These are phyloP conservation scores for Nicotiana tomentosiformis DNA, from an alignment of 257 asterid species.

Conservation along the genomic window DNA sequence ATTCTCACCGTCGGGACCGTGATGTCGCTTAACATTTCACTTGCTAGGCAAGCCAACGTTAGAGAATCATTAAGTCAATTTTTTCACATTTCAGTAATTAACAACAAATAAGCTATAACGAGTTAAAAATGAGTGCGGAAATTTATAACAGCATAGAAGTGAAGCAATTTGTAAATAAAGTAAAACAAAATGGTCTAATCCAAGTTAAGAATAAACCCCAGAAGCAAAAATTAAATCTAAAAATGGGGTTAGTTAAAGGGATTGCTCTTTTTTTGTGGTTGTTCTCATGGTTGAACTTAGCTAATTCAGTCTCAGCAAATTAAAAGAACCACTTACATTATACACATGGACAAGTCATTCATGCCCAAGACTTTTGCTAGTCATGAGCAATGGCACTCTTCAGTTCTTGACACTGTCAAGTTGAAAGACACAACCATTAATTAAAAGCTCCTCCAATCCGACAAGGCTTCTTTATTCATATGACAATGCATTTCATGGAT, in stretches of 20 bases:
- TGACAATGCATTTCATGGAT: constrained; percentile 51
- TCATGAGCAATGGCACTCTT: constrained; percentile 37
- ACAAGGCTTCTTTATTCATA: constrained; percentile 38
- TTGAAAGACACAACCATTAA: neutral
- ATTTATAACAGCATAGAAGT: too few species aligned
- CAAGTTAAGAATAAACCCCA: neutral
- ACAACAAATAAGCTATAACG: too few species aligned
- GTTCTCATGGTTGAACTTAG: constrained; percentile 19
- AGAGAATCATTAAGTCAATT: too few species aligned
- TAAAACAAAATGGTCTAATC: neutral
- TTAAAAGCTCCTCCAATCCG: neutral
- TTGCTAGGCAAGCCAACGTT: too few species aligned
- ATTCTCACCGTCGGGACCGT: too few species aligned
- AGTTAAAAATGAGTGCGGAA: too few species aligned
- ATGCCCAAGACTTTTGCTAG: constrained; percentile 41
- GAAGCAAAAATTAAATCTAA: neutral
- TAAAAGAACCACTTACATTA: constrained; percentile 35
- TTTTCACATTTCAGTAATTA: too few species aligned
- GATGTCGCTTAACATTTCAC: too few species aligned
- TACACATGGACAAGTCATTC: constrained; percentile 45
- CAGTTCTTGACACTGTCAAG: constrained; percentile 23
- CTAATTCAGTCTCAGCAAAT: constrained; percentile 10
- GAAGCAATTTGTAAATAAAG: too few species aligned
- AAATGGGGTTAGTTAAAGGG: constrained; percentile 19
- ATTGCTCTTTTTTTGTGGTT: constrained; percentile 19